Evolutionary conservation across 345 rosid species (phyloP).

Genomic region (Brassica juncea): DNA sequence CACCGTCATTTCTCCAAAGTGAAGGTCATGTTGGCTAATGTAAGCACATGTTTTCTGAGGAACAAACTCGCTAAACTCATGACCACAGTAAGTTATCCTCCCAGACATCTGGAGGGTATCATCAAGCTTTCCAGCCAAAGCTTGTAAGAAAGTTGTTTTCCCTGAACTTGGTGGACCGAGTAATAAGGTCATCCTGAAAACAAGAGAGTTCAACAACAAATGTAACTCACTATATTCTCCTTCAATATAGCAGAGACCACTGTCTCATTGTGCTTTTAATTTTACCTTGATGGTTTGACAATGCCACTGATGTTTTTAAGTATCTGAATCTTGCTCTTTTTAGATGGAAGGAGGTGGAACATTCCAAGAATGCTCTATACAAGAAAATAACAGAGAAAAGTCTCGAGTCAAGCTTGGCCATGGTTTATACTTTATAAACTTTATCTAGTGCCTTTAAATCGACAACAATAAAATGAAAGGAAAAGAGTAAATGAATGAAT

Average conservation of each 20-base stretch:
- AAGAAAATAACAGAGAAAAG: not conserved
- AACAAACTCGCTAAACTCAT: slow-evolving; percentile 64
- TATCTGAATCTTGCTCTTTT: slow-evolving; percentile 66
- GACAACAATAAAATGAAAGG: not conserved
- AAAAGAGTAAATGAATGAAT: not conserved
- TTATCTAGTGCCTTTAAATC: not conserved
- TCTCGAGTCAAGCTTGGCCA: slow-evolving; percentile 1
- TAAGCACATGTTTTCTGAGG: slow-evolving; percentile 84
- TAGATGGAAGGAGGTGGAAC: slow-evolving; percentile 64
- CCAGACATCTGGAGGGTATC: slow-evolving; percentile 60
- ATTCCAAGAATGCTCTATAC: slow-evolving; percentile 58
- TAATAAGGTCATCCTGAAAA: slow-evolving; percentile 75
- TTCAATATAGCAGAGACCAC: not conserved
- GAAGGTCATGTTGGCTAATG: slow-evolving; percentile 84
- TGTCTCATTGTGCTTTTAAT: not conserved
- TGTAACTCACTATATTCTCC: not conserved
- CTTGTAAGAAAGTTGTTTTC: slow-evolving; percentile 76
- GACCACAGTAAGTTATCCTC: slow-evolving; percentile 72
- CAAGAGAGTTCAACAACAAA: not conserved
- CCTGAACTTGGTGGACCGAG: slow-evolving; percentile 95
- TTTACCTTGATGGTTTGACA: slow-evolving; percentile 81
- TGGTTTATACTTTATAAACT: not conserved
- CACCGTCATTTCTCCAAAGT: slow-evolving; percentile 80
- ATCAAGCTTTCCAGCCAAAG: slow-evolving; percentile 77
- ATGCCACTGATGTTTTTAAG: slow-evolving; percentile 69